Evolutionary conservation across 1,284 basidiomycete species (phyloP), one percentile per base, ranked within the genome.

Genomic region (Heterobasidion parviporum): DNA sequence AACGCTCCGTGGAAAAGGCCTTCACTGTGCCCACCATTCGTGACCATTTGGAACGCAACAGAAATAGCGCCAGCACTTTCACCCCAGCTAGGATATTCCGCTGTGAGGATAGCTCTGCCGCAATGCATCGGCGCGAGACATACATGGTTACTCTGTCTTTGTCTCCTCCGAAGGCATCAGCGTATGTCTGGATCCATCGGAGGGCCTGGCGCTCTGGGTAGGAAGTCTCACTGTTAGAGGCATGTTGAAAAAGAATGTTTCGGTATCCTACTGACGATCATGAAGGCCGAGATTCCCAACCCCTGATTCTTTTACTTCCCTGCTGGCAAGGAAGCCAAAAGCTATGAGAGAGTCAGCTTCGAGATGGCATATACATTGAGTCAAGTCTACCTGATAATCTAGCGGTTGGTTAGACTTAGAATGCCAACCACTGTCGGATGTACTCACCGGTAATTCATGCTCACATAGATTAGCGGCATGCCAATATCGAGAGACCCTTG

Each of bases 261-360:
- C 15, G 2, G 34, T 10, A 2, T n/a, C 16, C 6, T 1, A 68
- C 77, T 61, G 59, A 81, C 80, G 78, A 60, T 81, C 79, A 54
- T 72, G 73, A 2, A 83, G 65, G 5, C 82, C 82, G 0, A 81
- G 63, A 61, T 84, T 84, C 2, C 77, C 74, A 1, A 80, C 66
- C 1, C 79, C 78, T 7, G 76, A 80, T 12, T 68, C 72, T 50
- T 73, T 70, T 20, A 79, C 73, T 61, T 82, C 77, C 56, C 76
- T 62, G n/a, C 80, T 70, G 3, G 73, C 74, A 45, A 81, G 60
- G 61, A 82, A 82, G 0, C 80, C 79, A 58, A 73, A 74, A 0
- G 70, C 70, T 74, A 6, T 6, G 38, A 43, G 5, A 43, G 10
- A 12, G 43, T 12, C 16, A 12, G 35, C 9, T 44, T 54, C 57